phyloP scores from a whole-genome alignment of 306 rosid species.

The Cucumis cinereus region DNA sequence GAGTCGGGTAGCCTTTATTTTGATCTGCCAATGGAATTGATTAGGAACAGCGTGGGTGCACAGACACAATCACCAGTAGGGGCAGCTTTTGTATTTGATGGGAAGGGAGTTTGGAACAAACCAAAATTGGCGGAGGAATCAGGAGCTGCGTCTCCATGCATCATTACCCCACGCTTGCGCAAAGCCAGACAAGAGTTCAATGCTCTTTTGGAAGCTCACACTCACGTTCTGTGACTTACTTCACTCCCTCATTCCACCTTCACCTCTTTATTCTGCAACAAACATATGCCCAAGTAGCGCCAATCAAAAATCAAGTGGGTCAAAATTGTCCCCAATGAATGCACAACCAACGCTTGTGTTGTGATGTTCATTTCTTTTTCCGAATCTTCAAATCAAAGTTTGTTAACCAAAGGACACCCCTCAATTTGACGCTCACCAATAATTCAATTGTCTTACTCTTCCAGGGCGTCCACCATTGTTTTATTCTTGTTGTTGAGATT shows the following conservation, averaged over 20 bases:
- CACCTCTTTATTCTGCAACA: background rate
- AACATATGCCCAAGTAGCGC: background rate
- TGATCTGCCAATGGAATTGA: conserved; percentile 6
- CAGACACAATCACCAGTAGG: background rate
- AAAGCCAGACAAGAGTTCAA: conserved; percentile 4
- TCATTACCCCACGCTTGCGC: conserved; percentile 8
- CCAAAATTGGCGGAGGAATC: background rate
- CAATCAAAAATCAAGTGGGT: background rate
- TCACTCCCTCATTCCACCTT: background rate
- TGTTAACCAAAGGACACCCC: background rate
- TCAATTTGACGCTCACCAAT: background rate
- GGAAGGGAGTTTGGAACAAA: background rate
- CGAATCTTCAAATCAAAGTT: background rate
- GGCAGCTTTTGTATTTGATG: background rate
- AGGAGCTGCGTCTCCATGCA: background rate
- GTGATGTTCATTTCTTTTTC: background rate
- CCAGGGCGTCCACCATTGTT: background rate
- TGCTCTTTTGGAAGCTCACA: conserved; percentile 7
- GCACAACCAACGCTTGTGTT: background rate
- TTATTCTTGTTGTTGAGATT: background rate
- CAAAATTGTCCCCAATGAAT: background rate
- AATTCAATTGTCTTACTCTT: background rate
- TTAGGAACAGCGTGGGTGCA: background rate
- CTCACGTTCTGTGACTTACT: background rate
- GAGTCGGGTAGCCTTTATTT: background rate